Percentiles rank a stretch among this genome's conserved stretches.
phyloP scores from a whole-genome alignment of 371 early-diverging fungal genomes.

The Massospora cicadina region DNA sequence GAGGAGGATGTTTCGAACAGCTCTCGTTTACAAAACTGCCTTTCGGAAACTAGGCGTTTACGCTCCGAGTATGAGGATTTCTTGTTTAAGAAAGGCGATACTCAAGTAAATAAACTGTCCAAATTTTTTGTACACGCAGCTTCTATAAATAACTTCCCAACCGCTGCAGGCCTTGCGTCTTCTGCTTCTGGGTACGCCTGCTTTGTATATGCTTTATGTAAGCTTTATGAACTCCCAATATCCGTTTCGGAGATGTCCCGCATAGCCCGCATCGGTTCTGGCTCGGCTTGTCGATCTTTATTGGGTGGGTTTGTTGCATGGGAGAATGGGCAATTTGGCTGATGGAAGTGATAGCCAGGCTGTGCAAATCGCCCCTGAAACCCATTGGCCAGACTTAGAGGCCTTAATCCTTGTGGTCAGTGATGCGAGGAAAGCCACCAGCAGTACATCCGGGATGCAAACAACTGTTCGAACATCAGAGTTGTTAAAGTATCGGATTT shows the following conservation, averaged over 20 bases:
- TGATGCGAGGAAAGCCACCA: constrained; percentile 78
- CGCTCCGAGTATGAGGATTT: constrained; percentile 47
- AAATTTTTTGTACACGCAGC: constrained; percentile 53
- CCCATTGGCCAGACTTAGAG: constrained; percentile 91
- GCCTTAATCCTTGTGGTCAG: constrained; percentile 87
- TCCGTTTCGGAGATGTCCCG: constrained; percentile 55
- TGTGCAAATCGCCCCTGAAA: constrained; percentile 70
- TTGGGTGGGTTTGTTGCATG: constrained; percentile 96
- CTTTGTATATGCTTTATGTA: constrained; percentile 67
- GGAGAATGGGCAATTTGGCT: constrained; percentile 60
- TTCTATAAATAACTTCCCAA: constrained; percentile 97
- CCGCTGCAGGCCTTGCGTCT: constrained; percentile 98
- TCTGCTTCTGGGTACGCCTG: constrained; percentile 96
- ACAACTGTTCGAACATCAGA: constrained; percentile 78
- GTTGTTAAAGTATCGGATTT: constrained; percentile 68
- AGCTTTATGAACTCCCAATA: constrained; percentile 53
- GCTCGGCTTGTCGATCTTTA: constrained; percentile 92
- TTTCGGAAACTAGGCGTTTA: constrained; percentile 58
- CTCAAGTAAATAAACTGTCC: constrained; percentile 26
- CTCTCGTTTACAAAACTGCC: constrained; percentile 67
- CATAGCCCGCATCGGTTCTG: constrained; percentile 92
- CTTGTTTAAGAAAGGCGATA: constrained; percentile 17
- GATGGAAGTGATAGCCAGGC: constrained; percentile 82
- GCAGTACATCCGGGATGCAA: constrained; percentile 95
- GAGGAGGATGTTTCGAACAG: constrained; percentile 67